phyloP scores from a whole-genome alignment of 768 basidiomycete genomes.

The Mycena vulgaris region DNA sequence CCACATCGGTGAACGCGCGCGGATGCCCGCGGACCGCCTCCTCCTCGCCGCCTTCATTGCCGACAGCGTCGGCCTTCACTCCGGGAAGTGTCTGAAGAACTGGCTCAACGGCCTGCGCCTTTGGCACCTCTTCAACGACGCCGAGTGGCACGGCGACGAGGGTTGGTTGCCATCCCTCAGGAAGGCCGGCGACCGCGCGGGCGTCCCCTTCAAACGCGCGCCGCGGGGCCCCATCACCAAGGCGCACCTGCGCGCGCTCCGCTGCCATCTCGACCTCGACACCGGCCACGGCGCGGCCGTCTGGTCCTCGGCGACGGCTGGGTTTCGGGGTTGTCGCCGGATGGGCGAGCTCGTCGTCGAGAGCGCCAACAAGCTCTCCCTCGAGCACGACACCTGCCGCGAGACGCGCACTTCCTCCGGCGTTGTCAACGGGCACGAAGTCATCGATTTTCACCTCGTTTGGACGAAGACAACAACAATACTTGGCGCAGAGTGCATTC shows the following conservation, averaged over 20 bases:
- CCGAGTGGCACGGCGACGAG: too few species aligned
- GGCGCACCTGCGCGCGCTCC: background rate
- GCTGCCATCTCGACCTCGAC: background rate
- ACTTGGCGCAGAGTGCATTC: too few species aligned
- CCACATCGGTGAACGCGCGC: background rate
- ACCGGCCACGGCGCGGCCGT: background rate
- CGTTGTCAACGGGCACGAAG: background rate
- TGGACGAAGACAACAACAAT: too few species aligned
- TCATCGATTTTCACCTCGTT: background rate
- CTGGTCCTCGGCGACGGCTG: background rate
- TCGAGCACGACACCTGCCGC: background rate
- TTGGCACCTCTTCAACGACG: slow-evolving; percentile 20
- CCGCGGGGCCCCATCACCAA: slow-evolving; percentile 12
- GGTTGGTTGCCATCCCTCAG: too few species aligned
- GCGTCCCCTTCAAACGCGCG: slow-evolving; percentile 5
- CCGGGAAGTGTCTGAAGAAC: background rate
- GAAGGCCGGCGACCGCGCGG: too few species aligned
- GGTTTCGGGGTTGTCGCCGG: background rate
- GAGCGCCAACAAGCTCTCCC: background rate
- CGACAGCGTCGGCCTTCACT: background rate
- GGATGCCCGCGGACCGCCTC: slow-evolving; percentile 5
- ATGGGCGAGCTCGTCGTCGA: background rate
- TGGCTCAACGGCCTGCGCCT: slow-evolving; percentile 8
- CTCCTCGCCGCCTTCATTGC: slow-evolving; percentile 31
- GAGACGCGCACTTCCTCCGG: background rate